Conservation (phyloP, 371 early-diverging fungal genomes). For the Pancytospora philotis region DNA sequence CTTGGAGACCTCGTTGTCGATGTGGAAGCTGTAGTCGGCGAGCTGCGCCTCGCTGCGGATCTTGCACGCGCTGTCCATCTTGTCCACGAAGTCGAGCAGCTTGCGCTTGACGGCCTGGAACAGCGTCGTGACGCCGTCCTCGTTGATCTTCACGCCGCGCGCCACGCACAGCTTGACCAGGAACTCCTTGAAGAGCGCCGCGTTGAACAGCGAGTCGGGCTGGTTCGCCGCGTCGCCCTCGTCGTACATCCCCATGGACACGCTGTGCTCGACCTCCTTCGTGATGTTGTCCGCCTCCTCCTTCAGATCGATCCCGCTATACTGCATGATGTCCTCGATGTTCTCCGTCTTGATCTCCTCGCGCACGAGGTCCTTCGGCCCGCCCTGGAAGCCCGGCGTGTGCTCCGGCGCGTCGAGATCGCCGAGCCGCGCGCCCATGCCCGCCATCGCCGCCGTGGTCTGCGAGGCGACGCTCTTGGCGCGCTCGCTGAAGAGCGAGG, state of each 20-base stretch:
- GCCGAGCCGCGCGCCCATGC: no score
- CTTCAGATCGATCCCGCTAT: constrained; percentile 60
- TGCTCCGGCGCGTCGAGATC: no score
- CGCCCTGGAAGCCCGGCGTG: no score
- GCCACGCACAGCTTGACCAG: constrained; percentile 43
- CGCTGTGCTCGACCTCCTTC: constrained; percentile 47
- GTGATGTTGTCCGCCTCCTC: constrained; percentile 57
- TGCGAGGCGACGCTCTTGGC: background rate
- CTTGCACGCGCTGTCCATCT: constrained; percentile 52
- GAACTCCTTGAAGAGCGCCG: constrained; percentile 49
- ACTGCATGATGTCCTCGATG: constrained; percentile 60
- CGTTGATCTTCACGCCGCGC: constrained; percentile 45
- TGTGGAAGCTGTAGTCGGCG: constrained; percentile 43
- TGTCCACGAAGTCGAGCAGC: constrained; percentile 55
- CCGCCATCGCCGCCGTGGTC: no score
- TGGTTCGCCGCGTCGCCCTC: constrained; percentile 38
- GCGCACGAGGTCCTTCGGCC: background rate
- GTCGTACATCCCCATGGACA: constrained; percentile 25
- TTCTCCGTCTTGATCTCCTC: constrained; percentile 59
- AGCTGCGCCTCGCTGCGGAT: constrained; percentile 49
- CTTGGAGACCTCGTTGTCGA: constrained; percentile 58
- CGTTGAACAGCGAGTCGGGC: constrained; percentile 54
- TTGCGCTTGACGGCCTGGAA: constrained; percentile 58
- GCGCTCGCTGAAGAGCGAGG: constrained; percentile 21
- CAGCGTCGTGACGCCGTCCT: constrained; percentile 45